Evolutionary conservation across 2,329 filamentous ascomycete genomes (phyloP), one percentile per base, ranked within the genome.

Genomic region (Epichloe scottii): DNA sequence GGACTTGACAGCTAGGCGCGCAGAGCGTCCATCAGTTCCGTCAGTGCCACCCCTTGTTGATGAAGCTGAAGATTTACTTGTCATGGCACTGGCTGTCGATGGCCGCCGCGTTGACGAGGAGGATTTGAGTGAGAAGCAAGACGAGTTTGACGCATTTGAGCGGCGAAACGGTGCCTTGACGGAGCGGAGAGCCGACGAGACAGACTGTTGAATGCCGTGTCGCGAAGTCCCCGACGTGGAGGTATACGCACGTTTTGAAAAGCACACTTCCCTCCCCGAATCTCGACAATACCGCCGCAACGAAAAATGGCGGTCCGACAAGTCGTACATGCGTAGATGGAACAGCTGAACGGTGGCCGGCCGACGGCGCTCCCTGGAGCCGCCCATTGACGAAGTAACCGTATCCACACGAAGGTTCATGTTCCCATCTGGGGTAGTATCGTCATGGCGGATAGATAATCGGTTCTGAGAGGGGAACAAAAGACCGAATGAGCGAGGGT

Each of bases 351-450:
- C 69, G 5, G 82, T 87, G 60, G 86, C 17, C 15, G 44, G 43
- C 26, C 41, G 35, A 15, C 34, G 26, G 10, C 14, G 35, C 21
- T 6, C n/a, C 1, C 34, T 30, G 30, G 46, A 49, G 34, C 41
- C 42, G 40, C 39, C 38, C 5, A 42, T 17, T 1, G 78, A 77
- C 19, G 58, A 51, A 26, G 77, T 75, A 44, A 87, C 78, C 5
- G 88, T 91, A 64, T 95, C 90, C 53, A 97, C 77, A 34, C 90
- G 84, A 52, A 98, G 76, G 64, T 97, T 97, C 89, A 96, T 94
- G 73, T 96, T 95, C 37, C 91, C 91, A 64, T 98, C 91, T 4
- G 84, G 70, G 0, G 89, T 93, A 46, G 87, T 81, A 67, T 96
- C 89, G 64, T 97, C 93, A 64, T 97, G 91, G 30, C 86, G 82